Base-by-base conservation (phyloP, 208 protist species). In the Trypanosoma cruzi region DNA sequence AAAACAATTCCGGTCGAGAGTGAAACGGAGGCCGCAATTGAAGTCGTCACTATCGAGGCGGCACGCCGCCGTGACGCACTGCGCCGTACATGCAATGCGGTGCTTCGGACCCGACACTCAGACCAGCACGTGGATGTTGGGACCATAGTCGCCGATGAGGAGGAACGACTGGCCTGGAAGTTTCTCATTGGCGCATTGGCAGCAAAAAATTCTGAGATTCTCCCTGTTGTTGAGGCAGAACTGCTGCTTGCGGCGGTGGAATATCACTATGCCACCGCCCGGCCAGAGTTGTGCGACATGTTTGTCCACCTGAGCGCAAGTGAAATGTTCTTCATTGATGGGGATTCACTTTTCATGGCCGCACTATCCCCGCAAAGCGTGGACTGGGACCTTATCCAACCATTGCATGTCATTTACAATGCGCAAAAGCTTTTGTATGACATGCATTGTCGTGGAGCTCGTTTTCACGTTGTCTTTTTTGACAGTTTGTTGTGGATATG, bases 241-340 rank as follows among this genome's bases (percentile, higher is more conserved):
- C 75, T 92, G 4, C 66, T 84, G 13, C 73, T 70, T 28, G 68
- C 66, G 18, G 86, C 81, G 0, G 81, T 93, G 18, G 79, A 96
- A 26, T 75, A 79, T 59, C 83, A 90, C 77, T 97, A 97, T 70
- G 79, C 77, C 37, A 93, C 77, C 34, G 76, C 84, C n/a, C 79
- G 85, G 8, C 93, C 93, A n/a, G 81, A 82, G 14, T 81, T 90
- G 73, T 89, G 93, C 71, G 90, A 97, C 56, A 94, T 97, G 73
- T 97, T 97, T 58, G 82, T 93, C 8, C 90, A 97, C 68, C 77
- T 97, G 42, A 94, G 84, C 62, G 90, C 89, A 31, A 80, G 71
- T 54, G 90, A 95, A 68, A 93, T 94, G 80, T 97, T 97, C 65
- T 93, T 97, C 79, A 92, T 97, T 73, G 93, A 97, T 64, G 90